Evolutionary conservation across 805 yeast species (phyloP).

Genomic region (Ogataea ramenticola): DNA sequence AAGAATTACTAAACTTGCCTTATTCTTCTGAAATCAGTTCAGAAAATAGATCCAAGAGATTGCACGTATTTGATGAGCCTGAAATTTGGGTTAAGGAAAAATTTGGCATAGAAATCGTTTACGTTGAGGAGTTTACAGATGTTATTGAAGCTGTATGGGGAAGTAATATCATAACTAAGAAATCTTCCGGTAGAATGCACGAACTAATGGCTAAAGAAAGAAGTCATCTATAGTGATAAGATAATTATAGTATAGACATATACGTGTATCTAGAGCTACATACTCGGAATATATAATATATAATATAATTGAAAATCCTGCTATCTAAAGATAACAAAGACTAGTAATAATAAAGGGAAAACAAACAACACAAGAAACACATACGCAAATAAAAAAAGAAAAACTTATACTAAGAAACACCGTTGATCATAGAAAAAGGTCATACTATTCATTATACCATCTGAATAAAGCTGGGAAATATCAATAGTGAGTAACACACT

Average conservation of each 20-base stretch:
- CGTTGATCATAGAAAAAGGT: too few species aligned
- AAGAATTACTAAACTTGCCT: conserved; percentile 10
- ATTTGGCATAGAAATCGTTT: conserved; percentile 51
- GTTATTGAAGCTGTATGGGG: conserved; percentile 70
- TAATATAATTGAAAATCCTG: too few species aligned
- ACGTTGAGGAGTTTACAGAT: conserved; percentile 75
- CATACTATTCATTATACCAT: too few species aligned
- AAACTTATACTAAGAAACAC: not conserved
- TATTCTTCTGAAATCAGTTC: not conserved
- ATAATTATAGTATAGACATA: too few species aligned
- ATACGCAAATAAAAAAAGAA: too few species aligned
- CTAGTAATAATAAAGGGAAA: too few species aligned
- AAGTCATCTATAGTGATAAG: conserved; percentile 8
- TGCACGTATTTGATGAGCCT: conserved; percentile 29
- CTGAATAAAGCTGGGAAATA: too few species aligned
- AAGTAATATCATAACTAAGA: conserved; percentile 23
- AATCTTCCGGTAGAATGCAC: not conserved
- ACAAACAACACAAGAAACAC: too few species aligned
- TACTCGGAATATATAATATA: too few species aligned
- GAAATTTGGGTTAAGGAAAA: conserved; percentile 45
- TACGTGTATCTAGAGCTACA: too few species aligned
- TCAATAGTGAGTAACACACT: too few species aligned
- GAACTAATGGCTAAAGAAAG: conserved; percentile 2
- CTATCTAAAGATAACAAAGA: too few species aligned
- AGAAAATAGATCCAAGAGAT: conserved; percentile 1